Evolutionary conservation across 1,284 basidiomycete species (phyloP), one percentile per base, ranked within the genome.

Genomic region (Cutaneotrichosporon dermatis): DNA sequence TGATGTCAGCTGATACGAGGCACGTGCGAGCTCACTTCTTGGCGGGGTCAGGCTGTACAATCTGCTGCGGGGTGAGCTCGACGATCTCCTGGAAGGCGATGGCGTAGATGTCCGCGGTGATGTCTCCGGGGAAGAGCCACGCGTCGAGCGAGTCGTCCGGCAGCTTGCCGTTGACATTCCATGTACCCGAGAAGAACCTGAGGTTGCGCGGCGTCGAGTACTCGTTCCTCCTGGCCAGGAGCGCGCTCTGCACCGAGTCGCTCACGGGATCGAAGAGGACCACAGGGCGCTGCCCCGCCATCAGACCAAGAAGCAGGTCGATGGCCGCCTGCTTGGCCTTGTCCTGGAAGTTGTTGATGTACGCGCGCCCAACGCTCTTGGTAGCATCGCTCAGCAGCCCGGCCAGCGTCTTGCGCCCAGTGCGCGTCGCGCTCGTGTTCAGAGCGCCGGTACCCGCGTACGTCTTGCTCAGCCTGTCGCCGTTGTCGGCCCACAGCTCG

Each of bases 261-360:
- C 94, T 90, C 36, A 98, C 85, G 0, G 95, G 94, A 73, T 99
- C 92, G 72, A 89, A 98, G 56, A 99, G 90, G 6, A 88, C 87
- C 9, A 99, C 92, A 64, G 88, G 88, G 60, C 82, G 82, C 78
- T 98, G 94, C 51, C 87, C 87, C 61, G 84, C 90, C 77, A 98
- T 83, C 74, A 97, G 93, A 6, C 95, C 95, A 65, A 99, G 81
- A 66, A 99, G 88, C 83, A 92, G 88, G 72, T 99, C 96, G 63
- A 99, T 98, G 0, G 94, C 91, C 15, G 84, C 80, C 71, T 99
- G 96, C 75, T 99, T 99, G 48, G 84, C 86, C 75, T 91, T 92
- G 76, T 99, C 96, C 67, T 95, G 90, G 74, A 99, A 98, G 73
- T 98, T 98, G 76, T 95, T 96, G 75, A 98, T 96, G 72, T 98